Conservation (phyloP, 2,329 filamentous ascomycete genomes). For the Penicillium sp. region DNA sequence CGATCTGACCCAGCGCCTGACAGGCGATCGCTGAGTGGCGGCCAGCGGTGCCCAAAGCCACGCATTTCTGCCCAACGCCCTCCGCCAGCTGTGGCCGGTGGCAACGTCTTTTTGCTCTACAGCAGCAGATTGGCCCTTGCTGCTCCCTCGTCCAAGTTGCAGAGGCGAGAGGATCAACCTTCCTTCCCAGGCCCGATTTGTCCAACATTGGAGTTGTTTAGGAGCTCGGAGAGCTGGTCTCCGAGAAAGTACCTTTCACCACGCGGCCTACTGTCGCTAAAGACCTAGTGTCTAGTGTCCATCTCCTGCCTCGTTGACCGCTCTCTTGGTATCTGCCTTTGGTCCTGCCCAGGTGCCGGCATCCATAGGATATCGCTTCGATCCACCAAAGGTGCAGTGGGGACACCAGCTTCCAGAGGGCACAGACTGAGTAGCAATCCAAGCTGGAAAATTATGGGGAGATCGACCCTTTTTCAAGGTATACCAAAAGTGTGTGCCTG, state of each 20-base stretch:
- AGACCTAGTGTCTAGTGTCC: not conserved
- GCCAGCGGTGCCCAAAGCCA: slow-evolving; percentile 39
- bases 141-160: not conserved
- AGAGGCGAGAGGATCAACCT: slow-evolving; percentile 17
- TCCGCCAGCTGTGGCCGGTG: slow-evolving; percentile 17
- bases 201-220: slow-evolving; percentile 11
- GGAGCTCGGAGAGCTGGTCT: slow-evolving; percentile 2
- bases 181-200: slow-evolving; percentile 16
- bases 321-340: not conserved
- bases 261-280: slow-evolving; percentile 1
- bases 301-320: slow-evolving; percentile 10
- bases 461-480: slow-evolving; percentile 21
- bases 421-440: slow-evolving; percentile 29
- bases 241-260: not conserved
- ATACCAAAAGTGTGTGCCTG: slow-evolving; percentile 9
- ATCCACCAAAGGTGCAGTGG: slow-evolving; percentile 16
- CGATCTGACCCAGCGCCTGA: slow-evolving; percentile 24
- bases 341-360: too few species aligned
- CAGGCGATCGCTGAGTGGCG: slow-evolving; percentile 25
- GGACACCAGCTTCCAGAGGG: slow-evolving; percentile 16
- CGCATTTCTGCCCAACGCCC: slow-evolving; percentile 45
- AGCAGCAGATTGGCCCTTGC: slow-evolving; percentile 19
- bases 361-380: too few species aligned
- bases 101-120: slow-evolving; percentile 21
- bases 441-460: slow-evolving; percentile 22